Conservation (phyloP, 73 alveolate genomes). For the Stentor coeruleus region DNA sequence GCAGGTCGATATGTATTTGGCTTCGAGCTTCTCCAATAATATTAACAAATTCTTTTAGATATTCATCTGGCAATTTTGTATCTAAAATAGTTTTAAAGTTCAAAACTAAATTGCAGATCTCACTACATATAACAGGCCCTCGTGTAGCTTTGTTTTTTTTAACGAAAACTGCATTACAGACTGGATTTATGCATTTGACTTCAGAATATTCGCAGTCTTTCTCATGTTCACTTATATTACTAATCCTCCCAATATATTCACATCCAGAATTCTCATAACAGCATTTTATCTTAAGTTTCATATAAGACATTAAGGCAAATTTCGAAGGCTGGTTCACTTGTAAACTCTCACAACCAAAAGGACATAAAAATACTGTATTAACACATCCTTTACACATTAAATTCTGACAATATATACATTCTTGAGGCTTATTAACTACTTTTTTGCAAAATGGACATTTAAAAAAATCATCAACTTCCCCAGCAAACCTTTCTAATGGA, state of each 20-base stretch:
- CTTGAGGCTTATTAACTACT: neutral
- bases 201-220: neutral
- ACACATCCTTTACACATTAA: neutral
- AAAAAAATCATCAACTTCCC: constrained; percentile 1
- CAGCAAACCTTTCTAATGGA: neutral
- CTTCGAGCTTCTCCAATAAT: neutral
- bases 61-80: neutral
- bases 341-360: constrained; percentile 2
- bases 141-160: neutral
- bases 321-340: neutral
- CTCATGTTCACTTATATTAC: neutral
- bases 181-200: neutral
- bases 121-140: neutral
- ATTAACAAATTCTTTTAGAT: neutral
- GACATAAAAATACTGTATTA: neutral
- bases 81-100: neutral
- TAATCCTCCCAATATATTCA: neutral
- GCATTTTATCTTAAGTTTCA: neutral
- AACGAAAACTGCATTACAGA: neutral
- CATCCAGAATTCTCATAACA: neutral
- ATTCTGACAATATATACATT: neutral
- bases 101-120: neutral
- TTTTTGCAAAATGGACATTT: neutral
- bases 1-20: neutral
- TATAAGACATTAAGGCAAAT: neutral